phyloP scores from a whole-genome alignment of 148 eudicot species.

The Fagopyrum homotropicum region DNA sequence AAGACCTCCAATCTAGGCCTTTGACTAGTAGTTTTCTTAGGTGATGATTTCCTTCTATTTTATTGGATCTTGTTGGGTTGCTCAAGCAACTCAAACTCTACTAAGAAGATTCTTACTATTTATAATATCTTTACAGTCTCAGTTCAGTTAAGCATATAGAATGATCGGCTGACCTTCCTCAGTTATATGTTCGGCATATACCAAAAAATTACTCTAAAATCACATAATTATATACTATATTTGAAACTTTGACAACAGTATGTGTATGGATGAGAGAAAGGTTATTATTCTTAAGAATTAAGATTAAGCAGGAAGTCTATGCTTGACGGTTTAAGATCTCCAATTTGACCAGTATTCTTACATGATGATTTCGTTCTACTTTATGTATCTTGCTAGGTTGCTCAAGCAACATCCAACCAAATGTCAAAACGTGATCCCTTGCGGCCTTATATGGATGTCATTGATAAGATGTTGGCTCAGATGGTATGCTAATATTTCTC shows the following conservation, averaged over 20 bases:
- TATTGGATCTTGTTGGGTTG: constrained; percentile 15
- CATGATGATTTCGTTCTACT: neutral
- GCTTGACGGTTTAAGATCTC: neutral
- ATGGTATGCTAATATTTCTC: constrained; percentile 44
- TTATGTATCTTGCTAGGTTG: constrained; percentile 40
- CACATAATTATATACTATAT: neutral
- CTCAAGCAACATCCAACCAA: constrained; percentile 92
- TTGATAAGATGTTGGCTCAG: constrained; percentile 77
- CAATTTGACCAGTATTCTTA: neutral
- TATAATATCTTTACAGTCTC: neutral
- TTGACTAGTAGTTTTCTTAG: neutral
- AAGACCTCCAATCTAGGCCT: neutral
- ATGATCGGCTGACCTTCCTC: neutral
- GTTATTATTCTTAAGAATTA: neutral
- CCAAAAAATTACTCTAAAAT: neutral
- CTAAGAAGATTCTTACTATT: neutral
- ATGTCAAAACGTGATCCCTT: constrained; percentile 91
- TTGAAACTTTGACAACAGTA: neutral
- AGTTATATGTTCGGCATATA: neutral
- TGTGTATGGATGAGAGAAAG: neutral
- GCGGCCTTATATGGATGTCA: constrained; percentile 73
- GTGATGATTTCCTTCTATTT: neutral
- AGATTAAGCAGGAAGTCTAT: neutral
- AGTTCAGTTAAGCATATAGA: neutral
- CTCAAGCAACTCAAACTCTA: constrained; percentile 54